These are phyloP conservation scores for Camelina sativa DNA, from an alignment of 345 rosid genomes.

Conservation along the genomic window DNA sequence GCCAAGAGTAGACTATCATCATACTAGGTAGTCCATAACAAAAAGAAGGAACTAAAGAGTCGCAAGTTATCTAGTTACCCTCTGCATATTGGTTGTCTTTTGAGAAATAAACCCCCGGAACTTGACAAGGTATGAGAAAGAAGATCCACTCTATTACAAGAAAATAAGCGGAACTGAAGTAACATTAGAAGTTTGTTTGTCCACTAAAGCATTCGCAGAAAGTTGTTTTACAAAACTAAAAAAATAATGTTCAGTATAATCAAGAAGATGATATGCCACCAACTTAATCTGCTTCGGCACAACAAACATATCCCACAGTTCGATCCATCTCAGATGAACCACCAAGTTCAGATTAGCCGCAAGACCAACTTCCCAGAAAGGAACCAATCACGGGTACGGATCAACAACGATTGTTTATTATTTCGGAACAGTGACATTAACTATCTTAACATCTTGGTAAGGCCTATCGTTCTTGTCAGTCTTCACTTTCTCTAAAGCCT, in stretches of 20 bases:
- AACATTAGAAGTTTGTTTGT: background rate
- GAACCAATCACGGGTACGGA: background rate
- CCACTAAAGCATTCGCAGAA: background rate
- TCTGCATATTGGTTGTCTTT: background rate
- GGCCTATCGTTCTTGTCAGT: slow-evolving; percentile 87
- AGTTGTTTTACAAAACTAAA: background rate
- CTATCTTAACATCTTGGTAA: slow-evolving; percentile 85
- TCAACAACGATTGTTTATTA: slow-evolving; percentile 34
- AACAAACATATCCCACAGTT: slow-evolving; percentile 19
- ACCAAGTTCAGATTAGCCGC: slow-evolving; percentile 3
- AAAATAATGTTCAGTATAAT: background rate
- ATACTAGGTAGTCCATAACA: background rate
- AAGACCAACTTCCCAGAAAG: background rate
- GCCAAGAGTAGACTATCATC: background rate
- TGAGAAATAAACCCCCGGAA: background rate
- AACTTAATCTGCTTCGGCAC: background rate
- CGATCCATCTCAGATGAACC: slow-evolving; percentile 6
- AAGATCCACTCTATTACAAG: background rate
- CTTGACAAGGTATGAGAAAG: background rate
- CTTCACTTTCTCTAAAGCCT: slow-evolving; percentile 97
- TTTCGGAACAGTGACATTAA: slow-evolving; percentile 87
- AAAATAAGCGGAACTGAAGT: background rate
- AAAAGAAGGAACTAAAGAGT: background rate
- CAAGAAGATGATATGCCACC: background rate
- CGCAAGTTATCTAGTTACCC: background rate